Percentiles rank a stretch among this genome's conserved stretches.
These are phyloP conservation scores for Thozetella sp. DNA, from an alignment of 495 filamentous ascomycete genomes.

Conservation along the genomic window DNA sequence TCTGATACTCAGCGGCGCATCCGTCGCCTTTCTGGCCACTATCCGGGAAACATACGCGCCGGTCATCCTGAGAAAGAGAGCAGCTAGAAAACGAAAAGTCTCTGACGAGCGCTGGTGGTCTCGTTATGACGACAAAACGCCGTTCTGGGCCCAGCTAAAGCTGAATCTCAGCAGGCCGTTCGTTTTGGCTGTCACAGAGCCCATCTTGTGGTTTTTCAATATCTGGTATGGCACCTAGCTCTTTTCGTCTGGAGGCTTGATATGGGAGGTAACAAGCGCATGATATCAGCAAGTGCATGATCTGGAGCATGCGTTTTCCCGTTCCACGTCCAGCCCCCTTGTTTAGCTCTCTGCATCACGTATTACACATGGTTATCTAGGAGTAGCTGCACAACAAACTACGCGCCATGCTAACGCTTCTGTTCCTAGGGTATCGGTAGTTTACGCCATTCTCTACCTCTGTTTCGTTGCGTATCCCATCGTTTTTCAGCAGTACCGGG, in stretches of 20 bases:
- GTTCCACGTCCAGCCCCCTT: no score
- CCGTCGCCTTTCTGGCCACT: constrained; percentile 50
- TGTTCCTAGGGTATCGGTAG: constrained; percentile 51
- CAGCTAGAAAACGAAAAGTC: constrained; percentile 66
- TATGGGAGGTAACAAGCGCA: no score
- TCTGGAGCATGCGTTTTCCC: no score
- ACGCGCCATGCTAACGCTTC: no score
- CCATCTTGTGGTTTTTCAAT: constrained; percentile 86
- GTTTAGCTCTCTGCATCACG: no score
- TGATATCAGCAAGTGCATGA: no score
- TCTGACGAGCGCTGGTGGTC: constrained; percentile 77
- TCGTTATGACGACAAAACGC: constrained; percentile 69
- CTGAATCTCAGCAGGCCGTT: constrained; percentile 78
- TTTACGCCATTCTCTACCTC: constrained; percentile 77
- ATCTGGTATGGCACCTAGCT: no score
- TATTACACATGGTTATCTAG: no score
- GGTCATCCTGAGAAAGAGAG: constrained; percentile 67
- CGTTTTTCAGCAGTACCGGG: constrained; percentile 71
- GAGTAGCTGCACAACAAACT: no score
- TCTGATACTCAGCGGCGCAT: constrained; percentile 65
- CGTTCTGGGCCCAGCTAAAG: constrained; percentile 49
- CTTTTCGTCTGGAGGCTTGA: no score
- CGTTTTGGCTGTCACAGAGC: constrained; percentile 77
- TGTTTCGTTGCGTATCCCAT: constrained; percentile 87
- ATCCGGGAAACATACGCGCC: constrained; percentile 82